phyloP scores from a whole-genome alignment of 148 eudicot genomes.

The Rhododendron simsii region DNA sequence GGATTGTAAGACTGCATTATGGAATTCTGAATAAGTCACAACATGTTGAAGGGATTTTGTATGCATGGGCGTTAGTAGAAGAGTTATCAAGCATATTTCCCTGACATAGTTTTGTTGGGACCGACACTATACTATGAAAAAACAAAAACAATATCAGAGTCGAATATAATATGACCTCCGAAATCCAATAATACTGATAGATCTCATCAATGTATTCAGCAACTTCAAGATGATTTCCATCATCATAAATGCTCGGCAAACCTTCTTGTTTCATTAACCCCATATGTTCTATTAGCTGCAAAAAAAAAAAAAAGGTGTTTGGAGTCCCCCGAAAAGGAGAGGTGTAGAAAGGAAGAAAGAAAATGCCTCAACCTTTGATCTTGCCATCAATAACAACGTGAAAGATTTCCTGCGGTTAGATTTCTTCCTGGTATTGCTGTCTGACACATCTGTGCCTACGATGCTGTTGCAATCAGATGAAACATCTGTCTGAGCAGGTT shows the following conservation, averaged over 20 bases:
- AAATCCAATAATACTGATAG: slow-evolving; percentile 81
- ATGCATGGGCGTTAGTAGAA: not conserved
- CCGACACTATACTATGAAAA: not conserved
- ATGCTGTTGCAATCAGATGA: slow-evolving; percentile 20
- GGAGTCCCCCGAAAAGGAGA: not conserved
- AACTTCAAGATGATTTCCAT: slow-evolving; percentile 82
- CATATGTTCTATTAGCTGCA: slow-evolving; percentile 40
- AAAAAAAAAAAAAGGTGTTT: not conserved
- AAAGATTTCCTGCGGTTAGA: slow-evolving; percentile 72
- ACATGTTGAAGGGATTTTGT: not conserved
- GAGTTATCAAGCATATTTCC: not conserved
- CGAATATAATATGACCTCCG: slow-evolving; percentile 51
- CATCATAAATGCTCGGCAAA: slow-evolving; percentile 62
- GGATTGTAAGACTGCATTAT: not conserved
- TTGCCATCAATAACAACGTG: slow-evolving; percentile 54
- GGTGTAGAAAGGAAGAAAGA: not conserved
- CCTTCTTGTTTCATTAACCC: slow-evolving; percentile 35
- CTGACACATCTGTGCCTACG: slow-evolving; percentile 18
- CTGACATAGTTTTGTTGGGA: not conserved
- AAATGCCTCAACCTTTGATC: slow-evolving; percentile 55
- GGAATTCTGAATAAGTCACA: not conserved
- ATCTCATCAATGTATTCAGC: slow-evolving; percentile 92
- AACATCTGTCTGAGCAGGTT: slow-evolving; percentile 26
- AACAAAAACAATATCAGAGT: not conserved
- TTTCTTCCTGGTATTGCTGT: slow-evolving; percentile 31